Conservation (phyloP, 192 early-diverging fungal genomes). For the Backusella luteola region DNA sequence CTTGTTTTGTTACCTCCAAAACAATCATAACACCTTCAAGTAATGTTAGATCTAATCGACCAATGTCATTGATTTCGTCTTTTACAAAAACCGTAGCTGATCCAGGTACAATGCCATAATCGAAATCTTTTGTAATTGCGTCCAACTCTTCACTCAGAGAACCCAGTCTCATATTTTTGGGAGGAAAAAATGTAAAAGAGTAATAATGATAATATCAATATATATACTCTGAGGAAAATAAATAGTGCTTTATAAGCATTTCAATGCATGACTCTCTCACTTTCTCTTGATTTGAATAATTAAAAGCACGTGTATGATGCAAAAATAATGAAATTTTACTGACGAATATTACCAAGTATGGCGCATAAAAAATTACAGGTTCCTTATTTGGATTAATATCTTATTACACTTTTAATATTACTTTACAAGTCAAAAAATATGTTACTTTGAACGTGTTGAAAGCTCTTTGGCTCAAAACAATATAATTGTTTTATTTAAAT, state of each 20-base stretch:
- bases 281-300: too few relatives aligned
- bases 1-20: conserved; percentile 16
- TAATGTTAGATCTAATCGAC: conserved; percentile 22
- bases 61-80: conserved; percentile 16
- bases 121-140: conserved; percentile 24
- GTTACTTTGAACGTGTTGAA: neutral
- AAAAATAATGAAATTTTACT: too few relatives aligned
- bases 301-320: too few relatives aligned
- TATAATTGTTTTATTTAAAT: neutral
- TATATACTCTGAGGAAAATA: neutral
- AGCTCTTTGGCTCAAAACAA: neutral
- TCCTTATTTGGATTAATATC: neutral
- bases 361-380: neutral
- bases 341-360: neutral
- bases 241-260: too few relatives aligned
- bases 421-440: neutral
- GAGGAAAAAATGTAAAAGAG: neutral
- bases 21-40: conserved; percentile 26
- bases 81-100: conserved; percentile 27
- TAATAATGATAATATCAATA: too few relatives aligned
- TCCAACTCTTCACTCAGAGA: conserved; percentile 16
- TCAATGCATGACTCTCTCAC: too few relatives aligned
- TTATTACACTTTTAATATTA: too few relatives aligned
- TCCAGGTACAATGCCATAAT: conserved; percentile 29
- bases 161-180: neutral